phyloP scores from a whole-genome alignment of 2,329 filamentous ascomycete species.

The Alternaria burnsii region DNA sequence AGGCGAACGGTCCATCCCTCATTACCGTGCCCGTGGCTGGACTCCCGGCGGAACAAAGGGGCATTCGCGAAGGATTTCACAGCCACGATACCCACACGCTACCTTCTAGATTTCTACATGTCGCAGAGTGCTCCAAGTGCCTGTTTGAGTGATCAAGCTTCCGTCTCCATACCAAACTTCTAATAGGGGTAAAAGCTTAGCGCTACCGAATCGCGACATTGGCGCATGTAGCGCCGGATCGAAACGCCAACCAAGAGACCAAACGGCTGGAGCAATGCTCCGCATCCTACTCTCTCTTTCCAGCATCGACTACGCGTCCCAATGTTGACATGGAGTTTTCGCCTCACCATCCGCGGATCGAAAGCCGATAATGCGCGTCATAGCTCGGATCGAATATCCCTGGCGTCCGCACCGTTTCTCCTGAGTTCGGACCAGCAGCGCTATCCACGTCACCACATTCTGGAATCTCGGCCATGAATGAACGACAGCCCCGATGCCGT shows the following conservation, averaged over 20 bases:
- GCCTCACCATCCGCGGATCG: constrained; percentile 1
- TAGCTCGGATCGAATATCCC: constrained; percentile 16
- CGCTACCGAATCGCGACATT: background rate
- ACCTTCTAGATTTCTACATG: background rate
- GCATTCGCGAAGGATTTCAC: background rate
- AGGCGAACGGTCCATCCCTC: background rate
- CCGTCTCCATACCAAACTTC: background rate
- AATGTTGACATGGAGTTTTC: background rate
- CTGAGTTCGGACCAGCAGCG: constrained; percentile 26
- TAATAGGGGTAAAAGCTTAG: constrained; percentile 6
- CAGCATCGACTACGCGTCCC: background rate
- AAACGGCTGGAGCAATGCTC: constrained; percentile 9
- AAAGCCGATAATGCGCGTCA: constrained; percentile 15
- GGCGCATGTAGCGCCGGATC: background rate
- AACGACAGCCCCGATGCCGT: background rate
- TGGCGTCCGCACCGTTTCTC: constrained; percentile 26
- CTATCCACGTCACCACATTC: constrained; percentile 31
- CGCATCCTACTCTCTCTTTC: background rate
- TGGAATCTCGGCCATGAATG: constrained; percentile 14
- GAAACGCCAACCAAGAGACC: background rate
- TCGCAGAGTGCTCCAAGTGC: background rate
- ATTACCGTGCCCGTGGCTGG: background rate
- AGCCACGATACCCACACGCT: background rate
- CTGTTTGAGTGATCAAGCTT: background rate
- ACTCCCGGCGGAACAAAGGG: background rate